These are phyloP conservation scores for Neoscytalidium dimidiatum DNA, from an alignment of 2,329 filamentous ascomycete genomes.

Conservation along the genomic window DNA sequence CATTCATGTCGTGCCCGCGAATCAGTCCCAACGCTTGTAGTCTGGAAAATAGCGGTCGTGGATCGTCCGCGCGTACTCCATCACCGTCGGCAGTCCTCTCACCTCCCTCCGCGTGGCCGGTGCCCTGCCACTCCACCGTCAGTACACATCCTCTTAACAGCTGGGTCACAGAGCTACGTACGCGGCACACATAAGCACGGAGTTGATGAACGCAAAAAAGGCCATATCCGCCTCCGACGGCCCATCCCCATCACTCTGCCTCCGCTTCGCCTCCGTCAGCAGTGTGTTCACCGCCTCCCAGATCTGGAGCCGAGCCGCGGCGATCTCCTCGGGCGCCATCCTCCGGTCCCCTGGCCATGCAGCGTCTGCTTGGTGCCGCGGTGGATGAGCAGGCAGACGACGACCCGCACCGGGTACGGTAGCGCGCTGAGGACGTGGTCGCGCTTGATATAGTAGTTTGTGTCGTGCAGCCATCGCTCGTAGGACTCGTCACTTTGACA, in stretches of 20 bases:
- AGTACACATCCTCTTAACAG: background rate
- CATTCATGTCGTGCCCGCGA: background rate
- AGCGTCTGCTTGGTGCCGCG: constrained; percentile 48
- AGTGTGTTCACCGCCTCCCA: constrained; percentile 56
- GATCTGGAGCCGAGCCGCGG: constrained; percentile 48
- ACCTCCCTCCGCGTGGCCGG: constrained; percentile 52
- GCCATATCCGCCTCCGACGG: constrained; percentile 60
- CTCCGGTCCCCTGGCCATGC: constrained; percentile 60
- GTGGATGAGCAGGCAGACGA: constrained; percentile 55
- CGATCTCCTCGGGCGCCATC: constrained; percentile 54
- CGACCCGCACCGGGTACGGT: constrained; percentile 53
- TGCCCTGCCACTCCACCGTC: constrained; percentile 16
- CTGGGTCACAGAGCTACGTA: constrained; percentile 40
- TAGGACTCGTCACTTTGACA: too few species aligned
- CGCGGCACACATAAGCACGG: constrained; percentile 55
- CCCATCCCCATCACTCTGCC: constrained; percentile 23
- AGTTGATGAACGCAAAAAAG: constrained; percentile 60
- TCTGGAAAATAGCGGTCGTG: constrained; percentile 61
- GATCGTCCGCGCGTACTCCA: constrained; percentile 60
- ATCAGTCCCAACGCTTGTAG: constrained; percentile 46
- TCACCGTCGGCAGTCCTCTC: constrained; percentile 48
- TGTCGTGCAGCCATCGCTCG: constrained; percentile 57
- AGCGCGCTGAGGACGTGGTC: constrained; percentile 51
- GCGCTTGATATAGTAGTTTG: constrained; percentile 62
- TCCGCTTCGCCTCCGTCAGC: constrained; percentile 41